Percentiles rank a stretch among this genome's conserved stretches.
phyloP scores from a whole-genome alignment of 1,284 basidiomycete species.

The Mycena citricolor region DNA sequence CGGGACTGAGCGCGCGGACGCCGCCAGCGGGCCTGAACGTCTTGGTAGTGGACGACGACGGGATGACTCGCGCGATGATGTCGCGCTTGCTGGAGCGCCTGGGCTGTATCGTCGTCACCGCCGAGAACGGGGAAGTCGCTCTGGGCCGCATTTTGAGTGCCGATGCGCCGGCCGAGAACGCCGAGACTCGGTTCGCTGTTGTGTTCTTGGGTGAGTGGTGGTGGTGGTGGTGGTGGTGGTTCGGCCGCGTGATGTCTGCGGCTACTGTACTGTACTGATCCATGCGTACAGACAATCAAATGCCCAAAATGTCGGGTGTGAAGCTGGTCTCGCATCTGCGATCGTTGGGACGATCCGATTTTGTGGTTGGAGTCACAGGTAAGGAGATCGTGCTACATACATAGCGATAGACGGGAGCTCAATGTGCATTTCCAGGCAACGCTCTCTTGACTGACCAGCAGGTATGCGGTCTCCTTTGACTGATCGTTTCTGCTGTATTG shows the following conservation, averaged over 20 bases:
- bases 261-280: too few species aligned
- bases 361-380: slow-evolving; percentile 79
- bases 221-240: not conserved
- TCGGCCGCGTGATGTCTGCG: too few species aligned
- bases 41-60: slow-evolving; percentile 78
- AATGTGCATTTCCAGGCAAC: slow-evolving; percentile 41
- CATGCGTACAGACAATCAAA: slow-evolving; percentile 89
- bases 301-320: slow-evolving; percentile 81
- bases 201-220: slow-evolving; percentile 54
- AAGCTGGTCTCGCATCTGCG: slow-evolving; percentile 69
- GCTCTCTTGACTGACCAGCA: slow-evolving; percentile 40
- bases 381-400: slow-evolving; percentile 28
- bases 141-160: slow-evolving; percentile 63
- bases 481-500: not conserved
- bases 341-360: slow-evolving; percentile 64
- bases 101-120: slow-evolving; percentile 75
- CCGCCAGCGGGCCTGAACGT: slow-evolving; percentile 43
- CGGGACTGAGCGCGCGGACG: too few species aligned
- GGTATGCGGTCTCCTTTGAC: slow-evolving; percentile 5
- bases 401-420: slow-evolving; percentile 12
- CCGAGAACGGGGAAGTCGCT: slow-evolving; percentile 87
- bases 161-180: slow-evolving; percentile 4
- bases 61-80: slow-evolving; percentile 82
- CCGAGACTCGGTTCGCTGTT: slow-evolving; percentile 57
- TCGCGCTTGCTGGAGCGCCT: slow-evolving; percentile 75